Base-by-base conservation (phyloP, 2,329 filamentous ascomycete species). In the Blumeria hordei region DNA sequence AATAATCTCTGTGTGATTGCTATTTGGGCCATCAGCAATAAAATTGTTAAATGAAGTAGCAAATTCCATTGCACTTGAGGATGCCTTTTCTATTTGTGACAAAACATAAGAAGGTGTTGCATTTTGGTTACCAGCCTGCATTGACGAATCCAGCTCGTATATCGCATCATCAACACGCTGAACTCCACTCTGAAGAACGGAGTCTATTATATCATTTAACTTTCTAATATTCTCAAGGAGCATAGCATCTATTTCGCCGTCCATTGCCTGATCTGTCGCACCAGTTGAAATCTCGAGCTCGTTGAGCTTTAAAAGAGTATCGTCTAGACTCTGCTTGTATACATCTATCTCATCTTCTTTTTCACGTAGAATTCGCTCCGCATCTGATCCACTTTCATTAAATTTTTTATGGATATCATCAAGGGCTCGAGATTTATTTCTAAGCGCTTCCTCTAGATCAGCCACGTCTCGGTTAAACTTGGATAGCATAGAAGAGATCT, bases 71-170 rank as follows among this genome's bases (percentile, higher is more conserved):
- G 92, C 87, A 60, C 81, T 94, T 9, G 88, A 80, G 7, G 88
- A 92, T 0, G 92, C 88, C 72, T 96, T 98, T 67, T 98, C 92
- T 57, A 96, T 88, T 67, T 96, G 90, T 1, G 90, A 96, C 53
- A 98, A 74, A 11, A 98, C 88, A 65, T 93, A 96, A 1, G 90
- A 79, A 12, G 92, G 88, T 43, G 88, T 94, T 0, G 92, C 92
- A 64, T 93, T 98, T 70, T 96, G 92, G 71, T 98, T 98, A 68
- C 92, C 92, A 43, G 90, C 92, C 67, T 96, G 90, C 88, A 96
- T 96, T 18, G 85, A 85, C 18, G 92, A 96, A 68, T 98, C 92
- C 45, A 98, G 74, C 68, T 98, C 92, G 69, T 98, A 98, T 37
- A 98, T 73, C 45, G 92, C 88, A 68, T 98, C 92, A 63, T 98